These are phyloP conservation scores for Raddia distichophylla DNA, from an alignment of 176 grass and related monocot species.

Conservation along the genomic window DNA sequence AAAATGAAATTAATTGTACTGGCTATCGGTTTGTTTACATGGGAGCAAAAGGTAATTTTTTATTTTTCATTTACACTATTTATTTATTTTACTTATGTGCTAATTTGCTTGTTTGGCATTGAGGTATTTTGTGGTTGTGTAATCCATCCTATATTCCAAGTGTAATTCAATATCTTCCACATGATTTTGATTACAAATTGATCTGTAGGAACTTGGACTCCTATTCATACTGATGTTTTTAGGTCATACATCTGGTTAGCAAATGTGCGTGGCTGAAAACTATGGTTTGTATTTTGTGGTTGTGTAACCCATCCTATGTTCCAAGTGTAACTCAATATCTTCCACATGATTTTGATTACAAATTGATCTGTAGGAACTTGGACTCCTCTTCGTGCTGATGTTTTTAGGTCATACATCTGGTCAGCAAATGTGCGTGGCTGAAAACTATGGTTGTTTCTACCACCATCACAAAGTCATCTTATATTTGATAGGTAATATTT, in stretches of 20 bases:
- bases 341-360: constrained; percentile 7
- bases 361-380: constrained; percentile 72
- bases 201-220: constrained; percentile 89
- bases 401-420: too few relatives aligned
- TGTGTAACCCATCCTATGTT: too few relatives aligned
- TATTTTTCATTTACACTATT: too few relatives aligned
- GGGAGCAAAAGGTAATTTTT: constrained; percentile 86
- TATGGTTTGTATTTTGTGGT: too few relatives aligned
- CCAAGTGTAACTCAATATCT: constrained; percentile 20
- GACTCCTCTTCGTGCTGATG: constrained; percentile 97
- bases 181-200: constrained; percentile 24
- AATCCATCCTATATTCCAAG: background rate
- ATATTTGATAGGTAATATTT: constrained; percentile 76
- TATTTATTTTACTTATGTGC: too few relatives aligned
- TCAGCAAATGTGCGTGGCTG: constrained; percentile 93
- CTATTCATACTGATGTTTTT: constrained; percentile 96
- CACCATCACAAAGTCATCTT: constrained; percentile 74
- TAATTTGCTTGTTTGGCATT: constrained; percentile 31
- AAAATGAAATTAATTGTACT: constrained; percentile 94
- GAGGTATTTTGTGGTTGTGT: constrained; percentile 9
- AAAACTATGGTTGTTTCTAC: constrained; percentile 86
- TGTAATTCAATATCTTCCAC: constrained; percentile 21
- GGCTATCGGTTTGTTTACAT: constrained; percentile 99
- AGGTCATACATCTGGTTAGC: constrained; percentile 95
- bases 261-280: constrained; percentile 93